Evolutionary conservation across 2,329 filamentous ascomycete genomes (phyloP), one percentile per base, ranked within the genome.

Genomic region (Fusarium brachygibbosum): DNA sequence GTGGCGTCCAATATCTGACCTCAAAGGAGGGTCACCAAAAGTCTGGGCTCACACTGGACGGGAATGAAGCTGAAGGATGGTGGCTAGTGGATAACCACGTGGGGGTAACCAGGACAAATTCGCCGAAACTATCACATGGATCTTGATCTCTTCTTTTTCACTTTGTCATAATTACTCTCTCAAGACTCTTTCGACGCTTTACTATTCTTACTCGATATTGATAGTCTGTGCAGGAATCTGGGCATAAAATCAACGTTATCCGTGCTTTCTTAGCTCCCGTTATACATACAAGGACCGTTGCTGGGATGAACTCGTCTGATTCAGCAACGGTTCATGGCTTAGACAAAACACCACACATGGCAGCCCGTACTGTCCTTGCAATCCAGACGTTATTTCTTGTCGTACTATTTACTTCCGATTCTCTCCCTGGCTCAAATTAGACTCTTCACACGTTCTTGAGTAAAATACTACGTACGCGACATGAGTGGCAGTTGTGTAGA

Each of bases 301-400:
- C 21, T 21, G 13, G 5, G 19, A 8, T 25, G 5, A 25, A 25
- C 23, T 25, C 23, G 23, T 25, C 23, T 25, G 6, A 25, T 5
- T 5, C 23, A 28, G 21, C 25, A 5, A 13, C 11, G 16, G 25
- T 14, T 71, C 58, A 76, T 57, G 69, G 57, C 11, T 62, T 58
- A 6, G 70, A 69, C 5, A 74, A 25, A 2, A 74, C 70, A 7
- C 70, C 68, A 12, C 70, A 63, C 71, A 78, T 76, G 31, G 76
- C 77, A 6, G 73, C 54, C 7, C 75, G 74, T 29, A 78, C 74
- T 11, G 77, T 78, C 38, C 69, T 74, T 34, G 74, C 73, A 54
- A 79, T 76, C 70, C 75, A 72, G 14, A 75, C 72, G 54, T 79
- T 78, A 6, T 73, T 78, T 17, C 38, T 56, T 4, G 70, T 63